phyloP scores from a whole-genome alignment of 2,329 filamentous ascomycete genomes.

The Aspergillus sp. region DNA sequence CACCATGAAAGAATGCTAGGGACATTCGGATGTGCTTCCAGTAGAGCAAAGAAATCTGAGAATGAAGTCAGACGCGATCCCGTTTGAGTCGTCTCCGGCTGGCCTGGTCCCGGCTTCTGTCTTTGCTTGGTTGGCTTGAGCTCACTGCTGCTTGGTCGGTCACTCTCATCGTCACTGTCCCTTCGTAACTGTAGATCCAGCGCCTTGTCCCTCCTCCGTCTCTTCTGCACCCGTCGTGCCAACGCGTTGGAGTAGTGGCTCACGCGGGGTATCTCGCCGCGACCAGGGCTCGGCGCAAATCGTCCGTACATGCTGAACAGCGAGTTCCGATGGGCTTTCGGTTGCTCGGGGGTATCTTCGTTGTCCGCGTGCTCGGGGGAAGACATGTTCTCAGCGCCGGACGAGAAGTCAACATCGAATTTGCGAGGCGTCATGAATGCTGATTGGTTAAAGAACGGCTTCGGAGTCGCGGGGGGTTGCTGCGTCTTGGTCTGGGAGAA shows the following conservation, averaged over 20 bases:
- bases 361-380: constrained; percentile 50
- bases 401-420: constrained; percentile 51
- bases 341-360: constrained; percentile 51
- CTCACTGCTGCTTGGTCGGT: constrained; percentile 41
- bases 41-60: constrained; percentile 59
- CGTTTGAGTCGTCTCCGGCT: constrained; percentile 11
- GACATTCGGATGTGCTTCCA: constrained; percentile 66
- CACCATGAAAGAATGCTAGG: constrained; percentile 68
- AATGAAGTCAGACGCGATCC: constrained; percentile 43
- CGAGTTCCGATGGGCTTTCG: constrained; percentile 42
- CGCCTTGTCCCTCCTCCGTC: constrained; percentile 51
- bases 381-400: constrained; percentile 49
- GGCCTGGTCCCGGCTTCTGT: constrained; percentile 21
- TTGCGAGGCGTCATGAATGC: constrained; percentile 54
- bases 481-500: constrained; percentile 46
- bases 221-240: constrained; percentile 51
- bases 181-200: constrained; percentile 46
- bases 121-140: constrained; percentile 33
- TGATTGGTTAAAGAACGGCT: constrained; percentile 41
- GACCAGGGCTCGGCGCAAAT: constrained; percentile 57
- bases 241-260: constrained; percentile 51
- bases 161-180: constrained; percentile 47
- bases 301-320: constrained; percentile 46
- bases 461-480: constrained; percentile 33
- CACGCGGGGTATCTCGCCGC: constrained; percentile 63